Evolutionary conservation across 192 early-diverging fungal species (phyloP), one percentile per base, ranked within the genome.

Genomic region (Entophlyctis luteolus): DNA sequence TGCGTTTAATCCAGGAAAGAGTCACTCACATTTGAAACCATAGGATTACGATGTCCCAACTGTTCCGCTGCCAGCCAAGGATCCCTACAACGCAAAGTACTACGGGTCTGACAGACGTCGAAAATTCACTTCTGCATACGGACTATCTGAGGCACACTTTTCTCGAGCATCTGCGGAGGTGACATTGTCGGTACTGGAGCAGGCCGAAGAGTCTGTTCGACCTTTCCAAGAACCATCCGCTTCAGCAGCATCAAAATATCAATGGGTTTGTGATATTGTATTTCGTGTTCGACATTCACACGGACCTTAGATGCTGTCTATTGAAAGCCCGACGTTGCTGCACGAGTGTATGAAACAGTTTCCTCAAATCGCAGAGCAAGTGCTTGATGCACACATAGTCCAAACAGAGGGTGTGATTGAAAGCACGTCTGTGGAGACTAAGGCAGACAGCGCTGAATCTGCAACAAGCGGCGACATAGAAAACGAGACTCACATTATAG

Each of bases 21-120:
- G n/a, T n/a, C n/a, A n/a, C n/a, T n/a, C n/a, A n/a, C n/a, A n/a
- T n/a, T n/a, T n/a, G n/a, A n/a, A n/a, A n/a, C n/a, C n/a, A n/a
- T n/a, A n/a, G n/a, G n/a, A n/a, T n/a, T n/a, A n/a, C n/a, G n/a
- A n/a, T n/a, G n/a, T n/a, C n/a, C 53, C 48, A 34, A 25, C 32
- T 25, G 52, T 78, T 23, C 74, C 71, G 27, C 31, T 76, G 34
- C 36, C 57, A 2, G 49, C 75, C 45, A 65, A 72, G 29, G 83
- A 84, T 65, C 73, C 77, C 0, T 84, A 70, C 76, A 84, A 84
- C 48, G 57, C 74, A 10, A 36, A 73, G 42, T 84, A 79, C 65
- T 84, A 75, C 57, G 32, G 29, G 6, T 84, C 83, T 3, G 75
- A 81, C n/a, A 63, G 73, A 0, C 59, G 77, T 12, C 56, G 62